Base-by-base conservation (phyloP, 2,329 filamentous ascomycete genomes). In the Metarhizium brunneum region DNA sequence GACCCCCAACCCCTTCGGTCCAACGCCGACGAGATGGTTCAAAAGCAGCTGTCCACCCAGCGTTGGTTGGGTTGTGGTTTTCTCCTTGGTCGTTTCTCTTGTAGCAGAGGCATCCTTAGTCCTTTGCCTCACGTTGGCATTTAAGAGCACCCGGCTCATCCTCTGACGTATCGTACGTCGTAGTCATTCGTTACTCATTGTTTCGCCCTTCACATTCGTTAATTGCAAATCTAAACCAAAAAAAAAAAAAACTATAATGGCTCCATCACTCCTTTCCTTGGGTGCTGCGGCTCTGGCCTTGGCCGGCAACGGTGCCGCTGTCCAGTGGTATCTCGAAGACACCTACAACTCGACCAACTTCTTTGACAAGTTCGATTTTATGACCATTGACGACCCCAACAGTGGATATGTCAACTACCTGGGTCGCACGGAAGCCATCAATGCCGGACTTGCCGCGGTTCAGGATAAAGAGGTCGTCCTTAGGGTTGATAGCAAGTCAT, bases 351-450 rank as follows among this genome's bases (percentile, higher is more conserved):
- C 60, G 47, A 59, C 59, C 57, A 79, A 78, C 68, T 78, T 79
- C 64, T 75, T 78, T 47, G 66, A 72, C 62, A 75, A 78, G 64
- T 79, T 77, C 59, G 56, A 67, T 47, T 78, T 78, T 63, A 67
- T 71, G 55, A 64, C 64, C 49, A 59, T 65, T 52, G 49, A 62
- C 5, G 86, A 90, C 62, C 83, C 83, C 6, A 90, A 83, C 48
- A 65, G 78, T 55, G 87, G 86, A 8, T 87, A 79, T 63, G 86
- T 89, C 51, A 71, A 75, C 55, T 91, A 78, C 61, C 66, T 68
- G 49, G 67, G 55, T 63, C 61, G 66, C 52, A 29, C 57, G 1
- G 66, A 70, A 25, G 75, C 76, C 14, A 47, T 64, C 8, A 56
- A 55, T 2, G 62, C 72, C 20, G 70, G 69, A 18, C 64, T 77